Evolutionary conservation across 139 green algal species (phyloP).

Genomic region (Parachlorella kessleri): DNA sequence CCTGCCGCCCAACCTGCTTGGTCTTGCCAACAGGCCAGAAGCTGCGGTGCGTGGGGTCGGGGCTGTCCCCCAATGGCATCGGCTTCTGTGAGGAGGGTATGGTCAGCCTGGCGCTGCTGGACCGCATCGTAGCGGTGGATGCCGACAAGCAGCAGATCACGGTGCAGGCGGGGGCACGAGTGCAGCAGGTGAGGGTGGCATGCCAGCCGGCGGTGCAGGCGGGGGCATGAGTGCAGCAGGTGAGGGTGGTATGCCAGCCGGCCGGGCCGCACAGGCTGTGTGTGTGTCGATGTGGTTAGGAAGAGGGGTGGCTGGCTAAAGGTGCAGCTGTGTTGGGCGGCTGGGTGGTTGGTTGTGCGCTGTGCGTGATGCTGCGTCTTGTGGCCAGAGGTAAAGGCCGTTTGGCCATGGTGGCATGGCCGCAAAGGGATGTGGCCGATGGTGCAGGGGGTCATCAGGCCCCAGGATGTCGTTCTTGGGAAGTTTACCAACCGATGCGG

Average conservation of each 20-base stretch:
- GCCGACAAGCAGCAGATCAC: slow-evolving; percentile 49
- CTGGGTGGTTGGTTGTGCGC: too few relatives aligned
- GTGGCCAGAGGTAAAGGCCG: too few relatives aligned
- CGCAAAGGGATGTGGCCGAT: too few relatives aligned
- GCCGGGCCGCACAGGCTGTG: slow-evolving; percentile 46
- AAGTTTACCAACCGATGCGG: too few relatives aligned
- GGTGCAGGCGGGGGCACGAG: slow-evolving; percentile 52
- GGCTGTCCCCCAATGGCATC: slow-evolving; percentile 92
- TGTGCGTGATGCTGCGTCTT: too few relatives aligned
- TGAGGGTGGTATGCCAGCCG: too few relatives aligned
- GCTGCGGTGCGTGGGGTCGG: slow-evolving; percentile 84
- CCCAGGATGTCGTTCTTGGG: too few relatives aligned
- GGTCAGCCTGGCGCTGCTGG: slow-evolving; percentile 90
- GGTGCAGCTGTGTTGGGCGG: too few relatives aligned
- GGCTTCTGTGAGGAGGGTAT: slow-evolving; percentile 84
- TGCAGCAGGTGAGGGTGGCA: slow-evolving; percentile 22
- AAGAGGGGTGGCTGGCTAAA: too few relatives aligned
- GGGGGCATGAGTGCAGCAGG: slow-evolving; percentile 49
- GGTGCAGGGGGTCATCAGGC: too few relatives aligned
- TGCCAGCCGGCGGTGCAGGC: slow-evolving; percentile 45
- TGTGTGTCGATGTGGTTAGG: too few relatives aligned
- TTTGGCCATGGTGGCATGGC: too few relatives aligned
- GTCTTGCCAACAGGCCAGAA: slow-evolving; percentile 59
- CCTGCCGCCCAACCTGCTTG: not conserved
- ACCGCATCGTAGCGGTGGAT: slow-evolving; percentile 88